Evolutionary conservation across 2,329 filamentous ascomycete species (phyloP).

Genomic region (Sarocladium brachiariae): DNA sequence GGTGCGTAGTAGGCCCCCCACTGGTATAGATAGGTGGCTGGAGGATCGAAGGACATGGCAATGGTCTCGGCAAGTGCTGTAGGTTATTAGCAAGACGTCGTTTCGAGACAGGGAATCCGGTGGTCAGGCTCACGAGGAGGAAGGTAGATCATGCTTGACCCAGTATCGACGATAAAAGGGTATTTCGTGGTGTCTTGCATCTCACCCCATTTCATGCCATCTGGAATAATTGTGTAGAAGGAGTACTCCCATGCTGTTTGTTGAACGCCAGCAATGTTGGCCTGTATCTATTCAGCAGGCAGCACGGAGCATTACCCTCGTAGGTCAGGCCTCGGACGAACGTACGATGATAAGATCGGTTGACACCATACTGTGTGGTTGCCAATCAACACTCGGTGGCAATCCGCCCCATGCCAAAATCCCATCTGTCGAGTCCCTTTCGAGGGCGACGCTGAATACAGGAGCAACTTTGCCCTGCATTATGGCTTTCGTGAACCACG

Average conservation of each 20-base stretch:
- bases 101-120: background rate
- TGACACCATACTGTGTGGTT: conserved; percentile 16
- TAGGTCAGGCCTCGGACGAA: background rate
- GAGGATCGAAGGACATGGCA: conserved; percentile 38
- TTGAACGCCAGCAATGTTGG: conserved; percentile 31
- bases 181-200: conserved; percentile 35
- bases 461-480: conserved; percentile 37
- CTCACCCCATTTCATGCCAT: conserved; percentile 38
- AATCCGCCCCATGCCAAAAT: conserved; percentile 41
- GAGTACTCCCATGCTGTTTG: conserved; percentile 38
- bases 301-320: background rate
- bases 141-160: conserved; percentile 44
- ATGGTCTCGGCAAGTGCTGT: conserved; percentile 41
- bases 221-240: conserved; percentile 46
- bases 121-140: conserved; percentile 35
- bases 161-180: conserved; percentile 46
- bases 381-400: conserved; percentile 25
- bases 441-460: conserved; percentile 41
- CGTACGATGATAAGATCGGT: conserved; percentile 41
- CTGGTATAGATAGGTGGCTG: conserved; percentile 38
- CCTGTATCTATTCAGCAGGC: conserved; percentile 29
- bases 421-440: conserved; percentile 38
- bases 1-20: conserved; percentile 42
- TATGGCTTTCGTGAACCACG: conserved; percentile 42
- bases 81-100: background rate